phyloP scores from a whole-genome alignment of 495 filamentous ascomycete species.

The Aspergillus leporis region DNA sequence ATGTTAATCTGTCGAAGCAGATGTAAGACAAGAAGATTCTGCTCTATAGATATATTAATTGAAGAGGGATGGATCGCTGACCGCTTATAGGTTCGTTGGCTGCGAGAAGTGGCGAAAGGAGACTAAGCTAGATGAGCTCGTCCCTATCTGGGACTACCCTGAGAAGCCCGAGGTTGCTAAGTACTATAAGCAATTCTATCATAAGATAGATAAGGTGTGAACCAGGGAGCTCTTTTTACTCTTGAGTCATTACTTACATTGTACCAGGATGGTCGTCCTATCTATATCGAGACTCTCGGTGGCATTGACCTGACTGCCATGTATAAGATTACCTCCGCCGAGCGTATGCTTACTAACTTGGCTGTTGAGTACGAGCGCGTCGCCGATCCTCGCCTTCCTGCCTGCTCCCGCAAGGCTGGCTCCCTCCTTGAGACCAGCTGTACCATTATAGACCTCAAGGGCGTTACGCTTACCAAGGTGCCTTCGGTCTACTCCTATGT shows the following conservation, averaged over 20 bases:
- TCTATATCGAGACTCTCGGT: conserved; percentile 96
- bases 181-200: conserved; percentile 98
- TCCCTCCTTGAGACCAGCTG: conserved; percentile 94
- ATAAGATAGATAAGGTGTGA: conserved; percentile 92
- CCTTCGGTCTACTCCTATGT: conserved; percentile 85
- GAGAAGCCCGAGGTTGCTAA: conserved; percentile 87
- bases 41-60: not conserved
- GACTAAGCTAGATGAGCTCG: conserved; percentile 78
- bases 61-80: conserved; percentile 6
- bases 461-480: conserved; percentile 79
- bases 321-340: conserved; percentile 87
- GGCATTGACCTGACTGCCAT: conserved; percentile 87
- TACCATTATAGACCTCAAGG: conserved; percentile 94
- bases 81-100: conserved; percentile 72
- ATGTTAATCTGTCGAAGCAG: conserved; percentile 75
- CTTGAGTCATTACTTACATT: conserved; percentile 6
- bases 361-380: conserved; percentile 98
- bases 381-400: conserved; percentile 86
- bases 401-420: conserved; percentile 90
- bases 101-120: conserved; percentile 90
- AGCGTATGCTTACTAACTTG: conserved; percentile 94
- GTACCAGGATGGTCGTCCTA: conserved; percentile 83
- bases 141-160: conserved; percentile 77
- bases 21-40: conserved; percentile 60
- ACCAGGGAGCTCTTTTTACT: conserved; percentile 1